Evolutionary conservation across 169 alveolate genomes (phyloP).

Genomic region (Plasmodium adleri): DNA sequence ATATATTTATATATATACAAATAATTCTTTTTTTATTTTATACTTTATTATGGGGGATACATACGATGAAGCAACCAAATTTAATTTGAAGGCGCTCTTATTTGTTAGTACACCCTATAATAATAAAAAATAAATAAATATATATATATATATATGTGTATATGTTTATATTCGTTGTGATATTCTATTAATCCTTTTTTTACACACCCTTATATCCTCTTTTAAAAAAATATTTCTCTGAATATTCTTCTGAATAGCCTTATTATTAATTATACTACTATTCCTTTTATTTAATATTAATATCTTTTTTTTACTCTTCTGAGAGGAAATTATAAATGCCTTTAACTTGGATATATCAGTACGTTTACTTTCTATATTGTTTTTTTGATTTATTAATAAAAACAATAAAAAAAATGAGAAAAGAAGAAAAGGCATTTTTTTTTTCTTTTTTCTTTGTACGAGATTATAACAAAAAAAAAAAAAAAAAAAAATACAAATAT

Average conservation of each 20-base stretch:
- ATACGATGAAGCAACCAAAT: neutral
- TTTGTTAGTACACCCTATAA: slow-evolving; percentile 8
- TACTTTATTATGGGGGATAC: neutral
- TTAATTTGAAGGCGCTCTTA: neutral
- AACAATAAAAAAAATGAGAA: no score
- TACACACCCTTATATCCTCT: slow-evolving; percentile 13
- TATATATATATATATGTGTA: neutral
- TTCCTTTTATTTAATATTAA: neutral
- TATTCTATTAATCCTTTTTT: no score
- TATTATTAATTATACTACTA: slow-evolving; percentile 6
- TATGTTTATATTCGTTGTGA: no score
- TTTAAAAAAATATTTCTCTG: slow-evolving; percentile 6
- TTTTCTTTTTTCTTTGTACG: no score
- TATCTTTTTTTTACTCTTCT: neutral
- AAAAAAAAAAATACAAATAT: no score
- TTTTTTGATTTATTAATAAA: no score
- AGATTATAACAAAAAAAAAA: no score
- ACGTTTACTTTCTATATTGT: slow-evolving; percentile 11
- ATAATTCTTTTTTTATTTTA: neutral
- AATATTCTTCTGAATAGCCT: slow-evolving; percentile 21
- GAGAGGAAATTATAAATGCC: slow-evolving; percentile 11
- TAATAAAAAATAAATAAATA: neutral
- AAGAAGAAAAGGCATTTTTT: no score
- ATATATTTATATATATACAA: neutral
- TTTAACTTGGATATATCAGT: slow-evolving; percentile 16